A percentile compares a stretch with the other conserved stretches of the same genome.
Evolutionary conservation across 768 basidiomycete species (phyloP).

Genomic region (Trametes cubensis): DNA sequence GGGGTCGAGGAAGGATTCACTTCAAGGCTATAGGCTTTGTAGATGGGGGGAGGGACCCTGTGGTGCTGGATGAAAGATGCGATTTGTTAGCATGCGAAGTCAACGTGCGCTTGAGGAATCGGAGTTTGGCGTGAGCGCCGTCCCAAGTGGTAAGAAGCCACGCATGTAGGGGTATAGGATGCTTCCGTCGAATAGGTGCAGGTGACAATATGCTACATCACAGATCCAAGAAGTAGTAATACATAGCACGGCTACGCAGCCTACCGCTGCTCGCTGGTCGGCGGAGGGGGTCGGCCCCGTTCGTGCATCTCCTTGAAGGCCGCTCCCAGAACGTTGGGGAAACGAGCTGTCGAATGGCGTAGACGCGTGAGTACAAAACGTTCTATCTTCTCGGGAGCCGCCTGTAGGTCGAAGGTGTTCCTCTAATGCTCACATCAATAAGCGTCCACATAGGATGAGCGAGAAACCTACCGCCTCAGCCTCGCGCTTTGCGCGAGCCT

Average conservation of each 20-base stretch:
- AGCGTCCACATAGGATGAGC: slow-evolving; percentile 36
- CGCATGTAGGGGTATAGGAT: too few species aligned
- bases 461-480: slow-evolving; percentile 54
- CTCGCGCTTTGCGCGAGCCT: slow-evolving; percentile 58
- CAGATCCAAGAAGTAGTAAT: background rate
- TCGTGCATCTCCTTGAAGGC: slow-evolving; percentile 31
- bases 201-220: slow-evolving; percentile 13
- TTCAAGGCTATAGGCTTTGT: too few species aligned
- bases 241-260: background rate
- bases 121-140: too few species aligned
- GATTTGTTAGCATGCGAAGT: too few species aligned
- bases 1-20: too few species aligned
- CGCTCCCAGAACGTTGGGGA: slow-evolving; percentile 41
- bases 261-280: slow-evolving; percentile 1
- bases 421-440: slow-evolving; percentile 22
- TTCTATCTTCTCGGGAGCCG: slow-evolving; percentile 44
- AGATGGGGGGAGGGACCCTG: too few species aligned
- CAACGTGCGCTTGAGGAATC: too few species aligned
- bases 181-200: too few species aligned
- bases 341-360: slow-evolving; percentile 57
- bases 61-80: too few species aligned
- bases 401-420: slow-evolving; percentile 32
- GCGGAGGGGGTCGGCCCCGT: slow-evolving; percentile 1
- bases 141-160: too few species aligned
- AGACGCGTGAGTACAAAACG: slow-evolving; percentile 57